phyloP scores from a whole-genome alignment of 2,329 filamentous ascomycete genomes.

The Fusarium mangiferae region DNA sequence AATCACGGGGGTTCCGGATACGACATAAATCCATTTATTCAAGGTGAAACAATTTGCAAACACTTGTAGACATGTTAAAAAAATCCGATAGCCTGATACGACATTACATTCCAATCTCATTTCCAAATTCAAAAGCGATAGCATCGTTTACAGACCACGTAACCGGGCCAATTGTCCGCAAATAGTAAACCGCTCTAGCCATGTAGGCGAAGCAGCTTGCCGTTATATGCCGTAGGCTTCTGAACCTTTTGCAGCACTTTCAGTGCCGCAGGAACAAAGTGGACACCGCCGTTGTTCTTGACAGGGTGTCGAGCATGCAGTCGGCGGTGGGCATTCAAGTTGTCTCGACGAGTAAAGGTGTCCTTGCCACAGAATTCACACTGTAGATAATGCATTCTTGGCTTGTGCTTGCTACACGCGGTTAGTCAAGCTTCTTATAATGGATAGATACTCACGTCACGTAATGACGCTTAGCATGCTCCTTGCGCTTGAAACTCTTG shows the following conservation, averaged over 20 bases:
- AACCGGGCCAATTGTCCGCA: too few relatives aligned
- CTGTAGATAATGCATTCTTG: not conserved
- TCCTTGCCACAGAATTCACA: not conserved
- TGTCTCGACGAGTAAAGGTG: not conserved
- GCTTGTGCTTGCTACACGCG: not conserved
- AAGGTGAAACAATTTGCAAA: too few relatives aligned
- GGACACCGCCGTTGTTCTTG: not conserved
- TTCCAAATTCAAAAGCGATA: too few relatives aligned
- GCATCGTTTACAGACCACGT: too few relatives aligned
- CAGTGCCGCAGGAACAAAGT: not conserved
- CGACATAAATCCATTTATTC: too few relatives aligned
- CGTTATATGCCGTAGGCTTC: too few relatives aligned
- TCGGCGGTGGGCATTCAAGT: not conserved
- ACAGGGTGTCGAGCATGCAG: not conserved
- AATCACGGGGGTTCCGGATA: too few relatives aligned
- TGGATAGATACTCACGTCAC: not conserved
- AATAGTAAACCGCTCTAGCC: too few relatives aligned
- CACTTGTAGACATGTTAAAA: too few relatives aligned
- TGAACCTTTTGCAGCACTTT: not conserved
- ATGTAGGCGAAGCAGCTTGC: too few relatives aligned
- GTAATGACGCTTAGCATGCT: not conserved
- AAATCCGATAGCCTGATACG: too few relatives aligned
- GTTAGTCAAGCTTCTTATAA: not conserved
- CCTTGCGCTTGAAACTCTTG: not conserved
- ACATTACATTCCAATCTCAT: too few relatives aligned